A percentile compares a stretch with the other conserved stretches of the same genome.
Evolutionary conservation across 2,329 filamentous ascomycete genomes (phyloP).

Genomic region (Cladosporium halotolerans): DNA sequence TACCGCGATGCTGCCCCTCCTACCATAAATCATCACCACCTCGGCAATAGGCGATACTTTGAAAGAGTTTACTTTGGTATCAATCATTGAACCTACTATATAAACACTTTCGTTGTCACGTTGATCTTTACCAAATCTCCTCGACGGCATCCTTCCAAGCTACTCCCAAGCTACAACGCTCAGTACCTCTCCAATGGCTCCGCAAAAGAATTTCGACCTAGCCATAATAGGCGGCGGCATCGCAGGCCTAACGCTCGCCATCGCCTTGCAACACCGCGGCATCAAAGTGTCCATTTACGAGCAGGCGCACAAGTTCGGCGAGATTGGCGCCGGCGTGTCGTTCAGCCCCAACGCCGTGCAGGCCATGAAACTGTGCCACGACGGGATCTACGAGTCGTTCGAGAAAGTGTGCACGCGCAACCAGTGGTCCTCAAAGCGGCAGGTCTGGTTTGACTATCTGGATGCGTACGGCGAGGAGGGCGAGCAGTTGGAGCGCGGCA

Average conservation of each 20-base stretch:
- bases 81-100: neutral
- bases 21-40: neutral
- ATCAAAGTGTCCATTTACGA: conserved; percentile 51
- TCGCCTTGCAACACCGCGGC: conserved; percentile 41
- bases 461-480: conserved; percentile 28
- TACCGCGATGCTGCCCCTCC: neutral
- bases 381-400: conserved; percentile 40
- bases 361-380: conserved; percentile 49
- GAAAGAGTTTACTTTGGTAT: neutral
- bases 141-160: neutral
- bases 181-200: neutral
- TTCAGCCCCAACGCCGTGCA: conserved; percentile 50
- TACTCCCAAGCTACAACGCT: no score
- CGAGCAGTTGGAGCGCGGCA: conserved; percentile 16
- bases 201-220: conserved; percentile 18
- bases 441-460: conserved; percentile 39
- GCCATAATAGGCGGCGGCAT: conserved; percentile 53
- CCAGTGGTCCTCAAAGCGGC: conserved; percentile 28
- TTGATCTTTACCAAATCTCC: neutral
- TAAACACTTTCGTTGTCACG: no score
- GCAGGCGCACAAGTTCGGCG: conserved; percentile 47
- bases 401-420: conserved; percentile 37
- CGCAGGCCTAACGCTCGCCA: conserved; percentile 49
- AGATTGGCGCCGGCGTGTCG: conserved; percentile 54
- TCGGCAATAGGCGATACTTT: neutral